These are phyloP conservation scores for Populus pruinosa DNA, from an alignment of 345 rosid genomes.

Conservation along the genomic window DNA sequence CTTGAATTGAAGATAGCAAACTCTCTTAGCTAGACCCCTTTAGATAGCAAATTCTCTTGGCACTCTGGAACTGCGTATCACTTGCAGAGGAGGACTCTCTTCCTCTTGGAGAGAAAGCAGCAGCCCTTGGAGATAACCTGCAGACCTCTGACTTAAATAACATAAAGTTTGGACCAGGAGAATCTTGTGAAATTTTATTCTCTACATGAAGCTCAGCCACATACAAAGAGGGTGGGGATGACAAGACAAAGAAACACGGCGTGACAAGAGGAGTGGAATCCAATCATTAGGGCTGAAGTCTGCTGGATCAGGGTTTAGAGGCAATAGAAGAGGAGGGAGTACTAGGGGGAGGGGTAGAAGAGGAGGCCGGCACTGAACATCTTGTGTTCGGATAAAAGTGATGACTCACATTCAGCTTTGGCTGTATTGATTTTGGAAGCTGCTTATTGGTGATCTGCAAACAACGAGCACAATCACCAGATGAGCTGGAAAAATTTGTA, in stretches of 20 bases:
- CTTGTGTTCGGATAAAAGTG: neutral
- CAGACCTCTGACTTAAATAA: slow-evolving; percentile 37
- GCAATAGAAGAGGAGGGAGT: slow-evolving; percentile 43
- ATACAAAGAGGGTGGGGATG: slow-evolving; percentile 58
- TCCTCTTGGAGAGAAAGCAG: slow-evolving; percentile 75
- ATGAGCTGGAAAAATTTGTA: neutral
- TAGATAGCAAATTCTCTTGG: slow-evolving; percentile 11
- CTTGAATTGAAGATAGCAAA: neutral
- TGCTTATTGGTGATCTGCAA: neutral
- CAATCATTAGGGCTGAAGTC: slow-evolving; percentile 71
- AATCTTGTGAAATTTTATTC: slow-evolving; percentile 83
- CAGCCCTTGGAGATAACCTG: slow-evolving; percentile 45
- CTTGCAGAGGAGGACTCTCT: slow-evolving; percentile 72
- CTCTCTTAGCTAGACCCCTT: neutral
- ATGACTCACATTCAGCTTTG: neutral
- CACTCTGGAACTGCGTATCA: slow-evolving; percentile 56
- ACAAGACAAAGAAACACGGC: slow-evolving; percentile 38
- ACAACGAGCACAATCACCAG: neutral
- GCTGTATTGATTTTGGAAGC: neutral
- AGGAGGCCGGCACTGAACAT: slow-evolving; percentile 27
- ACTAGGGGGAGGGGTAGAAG: slow-evolving; percentile 30
- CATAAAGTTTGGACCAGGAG: slow-evolving; percentile 82
- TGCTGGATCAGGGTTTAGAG: slow-evolving; percentile 39
- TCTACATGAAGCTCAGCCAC: slow-evolving; percentile 52
- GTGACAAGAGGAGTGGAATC: slow-evolving; percentile 64